These are phyloP conservation scores for Rhinocladiella mackenziei DNA, from an alignment of 2,329 filamentous ascomycete genomes.

Conservation along the genomic window DNA sequence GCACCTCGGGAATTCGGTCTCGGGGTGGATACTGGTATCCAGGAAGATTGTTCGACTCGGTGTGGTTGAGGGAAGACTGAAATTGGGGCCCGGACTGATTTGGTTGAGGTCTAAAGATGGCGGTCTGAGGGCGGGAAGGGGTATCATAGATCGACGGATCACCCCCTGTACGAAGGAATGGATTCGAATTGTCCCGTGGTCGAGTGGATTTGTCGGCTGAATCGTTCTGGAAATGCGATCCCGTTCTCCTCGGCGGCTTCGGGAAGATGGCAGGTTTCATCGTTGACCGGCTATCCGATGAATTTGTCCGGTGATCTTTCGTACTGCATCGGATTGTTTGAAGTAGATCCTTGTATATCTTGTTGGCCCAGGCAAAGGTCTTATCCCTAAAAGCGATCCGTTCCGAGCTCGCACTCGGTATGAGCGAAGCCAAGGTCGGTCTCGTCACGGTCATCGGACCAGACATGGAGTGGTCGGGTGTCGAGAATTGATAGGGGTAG, in stretches of 20 bases:
- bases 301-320: constrained; percentile 40
- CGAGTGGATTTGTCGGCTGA: constrained; percentile 21
- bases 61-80: constrained; percentile 1
- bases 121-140: constrained; percentile 26
- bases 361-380: constrained; percentile 65
- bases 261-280: constrained; percentile 57
- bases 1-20: constrained; percentile 9
- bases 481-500: constrained; percentile 12
- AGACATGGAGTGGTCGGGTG: constrained; percentile 8
- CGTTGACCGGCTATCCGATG: constrained; percentile 40
- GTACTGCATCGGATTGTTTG: constrained; percentile 52
- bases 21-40: constrained; percentile 5
- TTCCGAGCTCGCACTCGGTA: constrained; percentile 23
- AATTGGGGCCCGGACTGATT: constrained; percentile 3
- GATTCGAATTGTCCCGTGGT: constrained; percentile 35
- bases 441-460: constrained; percentile 8
- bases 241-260: constrained; percentile 56
- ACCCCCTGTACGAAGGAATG: constrained; percentile 32
- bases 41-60: not conserved
- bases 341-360: constrained; percentile 67
- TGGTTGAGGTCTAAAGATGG: constrained; percentile 21
- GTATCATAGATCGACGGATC: constrained; percentile 22
- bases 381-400: constrained; percentile 59
- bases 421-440: constrained; percentile 14
- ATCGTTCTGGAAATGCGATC: constrained; percentile 46